These are phyloP conservation scores for Phytophthora pistaciae DNA, from an alignment of 352 stramenopile species.

Conservation along the genomic window DNA sequence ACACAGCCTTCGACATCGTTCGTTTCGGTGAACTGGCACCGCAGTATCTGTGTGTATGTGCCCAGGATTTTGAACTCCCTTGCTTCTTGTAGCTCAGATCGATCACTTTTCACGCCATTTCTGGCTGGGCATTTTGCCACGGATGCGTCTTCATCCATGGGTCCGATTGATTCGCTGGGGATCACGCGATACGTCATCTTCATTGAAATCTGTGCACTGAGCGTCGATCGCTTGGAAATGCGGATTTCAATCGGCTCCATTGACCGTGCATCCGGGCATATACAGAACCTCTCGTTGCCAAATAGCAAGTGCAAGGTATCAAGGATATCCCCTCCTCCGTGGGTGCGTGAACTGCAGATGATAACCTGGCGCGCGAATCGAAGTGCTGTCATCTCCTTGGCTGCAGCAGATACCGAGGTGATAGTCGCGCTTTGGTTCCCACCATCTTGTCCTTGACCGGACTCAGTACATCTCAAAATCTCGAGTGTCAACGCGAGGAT, in stretches of 20 bases:
- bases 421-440: not conserved
- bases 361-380: slow-evolving; percentile 65
- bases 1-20: slow-evolving; percentile 41
- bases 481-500: slow-evolving; percentile 32
- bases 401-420: not conserved
- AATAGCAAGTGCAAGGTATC: slow-evolving; percentile 69
- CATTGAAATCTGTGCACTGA: slow-evolving; percentile 47
- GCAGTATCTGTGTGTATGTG: slow-evolving; percentile 42
- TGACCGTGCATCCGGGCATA: slow-evolving; percentile 56
- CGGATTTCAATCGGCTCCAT: slow-evolving; percentile 56
- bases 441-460: not conserved
- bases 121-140: not conserved
- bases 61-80: slow-evolving; percentile 40
- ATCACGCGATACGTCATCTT: slow-evolving; percentile 55
- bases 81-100: slow-evolving; percentile 6
- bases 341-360: slow-evolving; percentile 67
- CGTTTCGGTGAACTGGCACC: slow-evolving; percentile 26
- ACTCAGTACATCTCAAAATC: slow-evolving; percentile 25
- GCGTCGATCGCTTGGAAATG: slow-evolving; percentile 26
- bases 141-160: slow-evolving; percentile 12
- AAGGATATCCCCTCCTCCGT: slow-evolving; percentile 74
- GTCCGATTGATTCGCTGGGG: slow-evolving; percentile 25
- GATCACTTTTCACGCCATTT: not conserved
- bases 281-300: slow-evolving; percentile 51
- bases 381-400: slow-evolving; percentile 59